A percentile compares a stretch with the other conserved stretches of the same genome.
Conservation (phyloP, 2,329 filamentous ascomycete species). For the Penicillium occitanis region DNA sequence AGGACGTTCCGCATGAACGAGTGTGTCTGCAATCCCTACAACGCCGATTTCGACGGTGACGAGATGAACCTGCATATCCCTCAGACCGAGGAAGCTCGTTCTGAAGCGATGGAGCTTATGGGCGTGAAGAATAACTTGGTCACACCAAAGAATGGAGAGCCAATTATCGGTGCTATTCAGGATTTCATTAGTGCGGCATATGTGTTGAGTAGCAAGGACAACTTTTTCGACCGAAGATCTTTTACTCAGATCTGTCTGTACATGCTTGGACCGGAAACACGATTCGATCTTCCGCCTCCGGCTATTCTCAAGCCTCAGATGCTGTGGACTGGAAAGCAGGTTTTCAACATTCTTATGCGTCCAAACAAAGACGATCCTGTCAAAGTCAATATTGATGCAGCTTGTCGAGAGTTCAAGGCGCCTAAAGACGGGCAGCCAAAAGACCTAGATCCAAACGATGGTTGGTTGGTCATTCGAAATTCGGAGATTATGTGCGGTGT, state of each 20-base stretch:
- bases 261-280: constrained; percentile 80
- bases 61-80: constrained; percentile 99
- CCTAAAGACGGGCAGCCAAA: constrained; percentile 41
- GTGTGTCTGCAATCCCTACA: constrained; percentile 97
- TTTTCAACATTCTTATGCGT: constrained; percentile 88
- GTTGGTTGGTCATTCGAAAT: constrained; percentile 89
- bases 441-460: constrained; percentile 79
- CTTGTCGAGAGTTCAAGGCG: constrained; percentile 70
- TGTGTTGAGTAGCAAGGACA: constrained; percentile 85
- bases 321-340: constrained; percentile 95
- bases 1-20: constrained; percentile 96
- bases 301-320: constrained; percentile 80
- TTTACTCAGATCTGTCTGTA: constrained; percentile 90
- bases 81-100: constrained; percentile 93
- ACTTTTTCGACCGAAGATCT: constrained; percentile 83
- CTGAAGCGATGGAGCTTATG: constrained; percentile 95
- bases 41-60: constrained; percentile 97
- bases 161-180: constrained; percentile 97
- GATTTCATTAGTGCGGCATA: constrained; percentile 98
- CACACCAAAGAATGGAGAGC: constrained; percentile 95
- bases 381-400: constrained; percentile 87
- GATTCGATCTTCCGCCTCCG: constrained; percentile 82
- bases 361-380: constrained; percentile 83
- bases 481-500: constrained; percentile 96
- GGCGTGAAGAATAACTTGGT: constrained; percentile 95